These are phyloP conservation scores for Beta macrorhiza DNA, from an alignment of 179 eudicot species.

Conservation along the genomic window DNA sequence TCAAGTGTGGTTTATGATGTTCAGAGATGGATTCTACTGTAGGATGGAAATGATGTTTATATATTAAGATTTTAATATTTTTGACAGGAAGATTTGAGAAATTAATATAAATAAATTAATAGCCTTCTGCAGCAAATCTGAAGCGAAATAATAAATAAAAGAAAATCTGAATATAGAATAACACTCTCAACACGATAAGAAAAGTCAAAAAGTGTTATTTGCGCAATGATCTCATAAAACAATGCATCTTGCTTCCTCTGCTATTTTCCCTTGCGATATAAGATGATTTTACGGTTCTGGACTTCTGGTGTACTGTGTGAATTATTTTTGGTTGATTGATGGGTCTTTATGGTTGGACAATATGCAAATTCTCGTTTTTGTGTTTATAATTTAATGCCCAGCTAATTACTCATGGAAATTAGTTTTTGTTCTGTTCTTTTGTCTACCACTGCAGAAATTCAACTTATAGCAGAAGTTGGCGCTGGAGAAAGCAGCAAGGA, in stretches of 20 bases:
- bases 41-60: background rate
- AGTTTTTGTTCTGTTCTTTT: background rate
- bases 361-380: background rate
- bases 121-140: background rate
- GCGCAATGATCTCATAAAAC: background rate
- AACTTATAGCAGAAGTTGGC: constrained; percentile 40
- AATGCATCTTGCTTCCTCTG: background rate
- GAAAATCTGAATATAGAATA: background rate
- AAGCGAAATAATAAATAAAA: background rate
- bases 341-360: background rate
- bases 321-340: background rate
- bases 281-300: background rate
- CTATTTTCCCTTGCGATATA: background rate
- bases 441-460: constrained; percentile 53
- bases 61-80: background rate
- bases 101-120: background rate
- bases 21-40: background rate
- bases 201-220: background rate
- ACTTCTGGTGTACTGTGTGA: background rate
- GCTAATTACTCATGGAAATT: background rate
- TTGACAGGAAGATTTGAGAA: background rate
- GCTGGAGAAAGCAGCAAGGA: constrained; percentile 80
- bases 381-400: background rate
- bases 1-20: background rate
- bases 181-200: background rate